Percentiles rank a stretch among this genome's conserved stretches.
phyloP scores from a whole-genome alignment of 2,329 filamentous ascomycete species.

The Cadophora malorum region DNA sequence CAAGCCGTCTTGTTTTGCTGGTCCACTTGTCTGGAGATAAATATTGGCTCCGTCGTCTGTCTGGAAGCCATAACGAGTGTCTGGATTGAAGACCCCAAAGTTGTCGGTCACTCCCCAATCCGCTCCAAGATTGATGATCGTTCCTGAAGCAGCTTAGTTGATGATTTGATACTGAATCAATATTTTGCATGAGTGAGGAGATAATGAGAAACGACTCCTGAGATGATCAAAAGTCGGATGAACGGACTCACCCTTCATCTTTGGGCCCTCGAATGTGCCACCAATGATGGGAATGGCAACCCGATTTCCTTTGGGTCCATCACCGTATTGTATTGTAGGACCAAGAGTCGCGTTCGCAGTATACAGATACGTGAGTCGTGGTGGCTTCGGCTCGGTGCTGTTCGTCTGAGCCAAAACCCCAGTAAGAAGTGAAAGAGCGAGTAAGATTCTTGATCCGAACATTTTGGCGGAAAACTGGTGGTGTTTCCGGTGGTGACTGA shows the following conservation, averaged over 20 bases:
- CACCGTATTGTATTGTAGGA: neutral
- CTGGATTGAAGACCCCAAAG: slow-evolving; percentile 19
- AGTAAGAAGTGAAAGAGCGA: neutral
- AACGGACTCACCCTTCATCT: neutral
- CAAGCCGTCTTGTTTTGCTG: neutral
- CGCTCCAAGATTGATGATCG: slow-evolving; percentile 21
- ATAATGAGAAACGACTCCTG: neutral
- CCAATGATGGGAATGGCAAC: slow-evolving; percentile 12
- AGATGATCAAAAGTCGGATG: neutral
- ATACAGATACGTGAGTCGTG: slow-evolving; percentile 3
- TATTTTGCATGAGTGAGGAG: too few relatives aligned
- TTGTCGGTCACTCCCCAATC: slow-evolving; percentile 23
- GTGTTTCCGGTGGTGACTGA: neutral
- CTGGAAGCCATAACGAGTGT: slow-evolving; percentile 17
- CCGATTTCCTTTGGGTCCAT: neutral
- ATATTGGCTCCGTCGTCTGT: slow-evolving; percentile 27
- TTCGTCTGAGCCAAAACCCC: neutral
- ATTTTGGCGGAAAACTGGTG: neutral
- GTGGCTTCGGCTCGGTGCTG: neutral
- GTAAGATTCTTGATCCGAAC: neutral
- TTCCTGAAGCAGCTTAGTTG: neutral
- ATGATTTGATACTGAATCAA: too few relatives aligned
- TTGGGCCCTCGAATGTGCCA: slow-evolving; percentile 1
- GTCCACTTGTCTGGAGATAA: slow-evolving; percentile 20
- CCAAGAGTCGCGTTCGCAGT: slow-evolving; percentile 9